phyloP scores from a whole-genome alignment of 768 basidiomycete genomes.

The Mycena alexandri region DNA sequence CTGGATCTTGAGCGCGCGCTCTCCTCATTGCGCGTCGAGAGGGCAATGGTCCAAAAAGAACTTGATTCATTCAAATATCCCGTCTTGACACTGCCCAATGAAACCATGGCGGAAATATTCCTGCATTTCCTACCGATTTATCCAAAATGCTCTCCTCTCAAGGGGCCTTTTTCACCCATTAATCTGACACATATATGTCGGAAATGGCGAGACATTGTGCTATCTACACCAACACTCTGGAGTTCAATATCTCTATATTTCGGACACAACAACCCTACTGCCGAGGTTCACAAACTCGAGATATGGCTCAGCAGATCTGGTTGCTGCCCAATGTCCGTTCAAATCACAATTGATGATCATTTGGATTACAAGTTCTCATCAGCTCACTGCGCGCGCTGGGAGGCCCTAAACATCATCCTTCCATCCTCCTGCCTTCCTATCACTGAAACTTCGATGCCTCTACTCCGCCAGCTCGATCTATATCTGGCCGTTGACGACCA shows the following conservation, averaged over 20 bases:
- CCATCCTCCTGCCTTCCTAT: background rate
- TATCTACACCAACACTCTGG: background rate
- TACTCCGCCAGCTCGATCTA: background rate
- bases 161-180: background rate
- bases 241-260: background rate
- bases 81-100: background rate
- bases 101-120: conserved; percentile 7
- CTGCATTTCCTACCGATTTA: background rate
- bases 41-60: background rate
- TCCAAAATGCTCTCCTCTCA: background rate
- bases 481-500: no score
- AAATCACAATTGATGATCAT: no score
- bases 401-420: background rate
- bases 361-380: no score
- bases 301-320: background rate
- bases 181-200: background rate
- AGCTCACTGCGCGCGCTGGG: conserved; percentile 5
- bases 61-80: conserved; percentile 2
- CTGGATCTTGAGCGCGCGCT: background rate
- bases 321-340: background rate
- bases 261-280: background rate
- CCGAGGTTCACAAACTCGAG: no score
- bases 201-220: background rate
- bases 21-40: background rate
- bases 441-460: background rate